Percentiles rank a stretch among this genome's conserved stretches.
phyloP scores from a whole-genome alignment of 805 yeast genomes.

The Teunomyces tritomae region DNA sequence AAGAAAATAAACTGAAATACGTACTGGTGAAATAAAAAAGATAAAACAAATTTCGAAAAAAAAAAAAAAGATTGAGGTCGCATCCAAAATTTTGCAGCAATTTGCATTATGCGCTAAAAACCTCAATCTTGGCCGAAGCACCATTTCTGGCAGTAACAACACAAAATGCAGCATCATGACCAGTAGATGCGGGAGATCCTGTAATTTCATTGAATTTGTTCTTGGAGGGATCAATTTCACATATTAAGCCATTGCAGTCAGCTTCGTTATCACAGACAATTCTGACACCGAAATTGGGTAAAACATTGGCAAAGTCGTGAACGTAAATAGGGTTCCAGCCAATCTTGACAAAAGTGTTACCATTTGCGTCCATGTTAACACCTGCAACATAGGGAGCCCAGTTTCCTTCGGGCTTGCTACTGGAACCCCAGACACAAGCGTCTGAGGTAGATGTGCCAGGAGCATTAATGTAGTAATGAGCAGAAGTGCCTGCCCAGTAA shows the following conservation, averaged over 20 bases:
- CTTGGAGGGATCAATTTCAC: conserved; percentile 74
- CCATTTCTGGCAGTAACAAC: conserved; percentile 71
- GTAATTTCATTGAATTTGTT: conserved; percentile 55
- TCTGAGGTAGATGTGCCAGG: conserved; percentile 77
- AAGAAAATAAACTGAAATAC: neutral
- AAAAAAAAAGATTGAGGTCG: neutral
- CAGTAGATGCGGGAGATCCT: conserved; percentile 43
- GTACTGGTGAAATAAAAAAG: neutral
- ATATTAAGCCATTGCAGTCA: conserved; percentile 72
- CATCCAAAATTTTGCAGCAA: neutral
- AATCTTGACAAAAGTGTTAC: conserved; percentile 76
- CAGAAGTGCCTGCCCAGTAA: conserved; percentile 84
- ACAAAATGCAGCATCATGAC: conserved; percentile 70
- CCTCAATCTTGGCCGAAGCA: conserved; percentile 68
- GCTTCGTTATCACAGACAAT: conserved; percentile 69
- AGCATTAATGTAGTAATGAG: conserved; percentile 81
- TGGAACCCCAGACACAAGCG: conserved; percentile 83
- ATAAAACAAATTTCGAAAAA: neutral
- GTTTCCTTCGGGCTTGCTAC: conserved; percentile 69
- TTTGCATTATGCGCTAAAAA: conserved; percentile 39
- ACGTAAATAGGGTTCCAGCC: conserved; percentile 90
- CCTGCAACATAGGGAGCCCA: conserved; percentile 96
- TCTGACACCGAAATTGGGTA: conserved; percentile 69
- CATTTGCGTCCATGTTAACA: conserved; percentile 69
- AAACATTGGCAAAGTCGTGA: conserved; percentile 54